These are phyloP conservation scores for Nakazawaea wickerhamii DNA, from an alignment of 805 yeast species.

Conservation along the genomic window DNA sequence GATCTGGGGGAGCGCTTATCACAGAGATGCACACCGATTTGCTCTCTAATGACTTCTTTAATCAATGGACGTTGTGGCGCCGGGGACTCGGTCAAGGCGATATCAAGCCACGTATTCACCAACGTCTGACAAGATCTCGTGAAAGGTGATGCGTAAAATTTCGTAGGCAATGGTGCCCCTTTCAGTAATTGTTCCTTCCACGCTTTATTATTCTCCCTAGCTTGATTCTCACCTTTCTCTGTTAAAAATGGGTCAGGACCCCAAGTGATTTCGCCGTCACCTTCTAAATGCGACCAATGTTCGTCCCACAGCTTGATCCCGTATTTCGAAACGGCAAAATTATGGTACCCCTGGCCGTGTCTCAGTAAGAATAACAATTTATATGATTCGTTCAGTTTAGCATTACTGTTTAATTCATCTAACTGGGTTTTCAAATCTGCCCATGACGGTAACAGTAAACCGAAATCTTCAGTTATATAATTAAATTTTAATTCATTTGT, in stretches of 20 bases:
- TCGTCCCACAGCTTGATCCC: slow-evolving; percentile 54
- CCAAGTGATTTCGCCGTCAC: slow-evolving; percentile 51
- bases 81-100: slow-evolving; percentile 23
- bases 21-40: slow-evolving; percentile 54
- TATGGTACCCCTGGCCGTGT: slow-evolving; percentile 71
- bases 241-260: slow-evolving; percentile 62
- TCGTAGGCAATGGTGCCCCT: slow-evolving; percentile 53
- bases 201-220: slow-evolving; percentile 37
- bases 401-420: slow-evolving; percentile 29
- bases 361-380: slow-evolving; percentile 52
- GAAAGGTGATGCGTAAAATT: slow-evolving; percentile 57
- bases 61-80: slow-evolving; percentile 21
- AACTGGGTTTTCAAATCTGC: slow-evolving; percentile 27
- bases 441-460: slow-evolving; percentile 39
- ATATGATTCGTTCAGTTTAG: slow-evolving; percentile 33
- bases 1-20: slow-evolving; percentile 46
- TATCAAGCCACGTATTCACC: slow-evolving; percentile 43
- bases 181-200: slow-evolving; percentile 37
- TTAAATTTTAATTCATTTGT: slow-evolving; percentile 41
- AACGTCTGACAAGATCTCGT: slow-evolving; percentile 58
- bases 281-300: slow-evolving; percentile 45
- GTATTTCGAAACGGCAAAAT: slow-evolving; percentile 46
- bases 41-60: slow-evolving; percentile 52
- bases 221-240: slow-evolving; percentile 50
- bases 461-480: slow-evolving; percentile 37